Conservation (phyloP, 2,329 filamentous ascomycete species). For the Pestalotiopsis sp. region DNA sequence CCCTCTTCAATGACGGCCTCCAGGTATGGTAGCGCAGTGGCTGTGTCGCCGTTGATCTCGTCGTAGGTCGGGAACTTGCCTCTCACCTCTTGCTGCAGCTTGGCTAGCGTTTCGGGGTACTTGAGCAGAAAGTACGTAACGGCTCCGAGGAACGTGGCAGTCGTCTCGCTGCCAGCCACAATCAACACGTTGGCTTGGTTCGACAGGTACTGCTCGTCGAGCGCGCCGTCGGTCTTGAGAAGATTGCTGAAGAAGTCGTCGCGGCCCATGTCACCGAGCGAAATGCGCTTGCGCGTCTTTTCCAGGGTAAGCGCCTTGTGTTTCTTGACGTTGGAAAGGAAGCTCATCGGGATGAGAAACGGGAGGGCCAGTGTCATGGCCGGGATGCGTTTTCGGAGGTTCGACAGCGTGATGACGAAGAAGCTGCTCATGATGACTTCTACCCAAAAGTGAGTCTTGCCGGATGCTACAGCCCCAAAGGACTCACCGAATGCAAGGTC, state of each 20-base stretch:
- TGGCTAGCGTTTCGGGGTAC: background rate
- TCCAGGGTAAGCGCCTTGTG: background rate
- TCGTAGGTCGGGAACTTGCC: background rate
- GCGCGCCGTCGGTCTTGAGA: background rate
- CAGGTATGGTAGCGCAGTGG: conserved; percentile 28
- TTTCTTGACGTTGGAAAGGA: background rate
- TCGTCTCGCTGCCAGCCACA: conserved; percentile 19
- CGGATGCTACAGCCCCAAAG: conserved; percentile 15
- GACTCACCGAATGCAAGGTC: conserved; percentile 21
- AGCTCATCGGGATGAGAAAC: background rate
- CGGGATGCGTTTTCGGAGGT: background rate
- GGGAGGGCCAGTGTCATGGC: background rate
- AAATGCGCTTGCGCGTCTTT: conserved; percentile 3
- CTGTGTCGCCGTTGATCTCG: conserved; percentile 16
- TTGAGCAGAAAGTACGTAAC: conserved; percentile 2
- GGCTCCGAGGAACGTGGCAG: conserved; percentile 6
- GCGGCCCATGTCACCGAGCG: conserved; percentile 1
- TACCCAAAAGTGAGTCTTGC: conserved; percentile 14
- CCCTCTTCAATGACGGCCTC: conserved; percentile 34
- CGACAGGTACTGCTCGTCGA: conserved; percentile 26
- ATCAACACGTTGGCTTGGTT: conserved; percentile 18
- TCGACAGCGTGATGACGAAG: background rate
- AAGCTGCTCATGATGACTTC: conserved; percentile 16
- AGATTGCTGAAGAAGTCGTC: conserved; percentile 10
- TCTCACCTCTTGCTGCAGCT: conserved; percentile 10